These are phyloP conservation scores for Xylaria palmicola DNA, from an alignment of 495 filamentous ascomycete species.

Conservation along the genomic window DNA sequence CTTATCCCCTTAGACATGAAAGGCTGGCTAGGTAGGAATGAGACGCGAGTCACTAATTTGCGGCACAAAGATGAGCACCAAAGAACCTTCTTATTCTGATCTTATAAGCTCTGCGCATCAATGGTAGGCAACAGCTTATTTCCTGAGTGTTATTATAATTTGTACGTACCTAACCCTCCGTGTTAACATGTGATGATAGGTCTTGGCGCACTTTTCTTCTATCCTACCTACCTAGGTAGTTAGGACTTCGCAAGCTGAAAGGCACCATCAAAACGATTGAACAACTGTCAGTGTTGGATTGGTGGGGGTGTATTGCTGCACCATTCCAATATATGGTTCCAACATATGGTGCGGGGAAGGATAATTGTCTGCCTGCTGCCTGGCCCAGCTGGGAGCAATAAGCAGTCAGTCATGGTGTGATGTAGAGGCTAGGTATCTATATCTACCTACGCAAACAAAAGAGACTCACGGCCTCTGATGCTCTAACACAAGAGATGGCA, in stretches of 20 bases:
- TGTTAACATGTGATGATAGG: constrained; percentile 9
- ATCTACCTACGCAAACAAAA: background rate
- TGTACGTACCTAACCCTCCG: no score
- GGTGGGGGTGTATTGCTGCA: background rate
- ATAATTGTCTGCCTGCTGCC: background rate
- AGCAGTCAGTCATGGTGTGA: no score
- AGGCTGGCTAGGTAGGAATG: background rate
- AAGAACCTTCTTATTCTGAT: background rate
- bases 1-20: background rate
- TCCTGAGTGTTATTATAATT: no score
- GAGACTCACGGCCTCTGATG: background rate
- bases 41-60: background rate
- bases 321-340: no score
- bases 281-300: constrained; percentile 1
- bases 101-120: background rate
- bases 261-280: background rate
- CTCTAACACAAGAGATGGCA: no score
- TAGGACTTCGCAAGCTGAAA: background rate
- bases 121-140: background rate
- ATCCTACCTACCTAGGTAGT: no score
- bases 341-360: background rate
- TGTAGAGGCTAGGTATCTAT: background rate
- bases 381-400: background rate
- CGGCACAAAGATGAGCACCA: background rate
- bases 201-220: background rate